phyloP scores from a whole-genome alignment of 2,329 filamentous ascomycete genomes.

The Chrysosporium keratinophilum region DNA sequence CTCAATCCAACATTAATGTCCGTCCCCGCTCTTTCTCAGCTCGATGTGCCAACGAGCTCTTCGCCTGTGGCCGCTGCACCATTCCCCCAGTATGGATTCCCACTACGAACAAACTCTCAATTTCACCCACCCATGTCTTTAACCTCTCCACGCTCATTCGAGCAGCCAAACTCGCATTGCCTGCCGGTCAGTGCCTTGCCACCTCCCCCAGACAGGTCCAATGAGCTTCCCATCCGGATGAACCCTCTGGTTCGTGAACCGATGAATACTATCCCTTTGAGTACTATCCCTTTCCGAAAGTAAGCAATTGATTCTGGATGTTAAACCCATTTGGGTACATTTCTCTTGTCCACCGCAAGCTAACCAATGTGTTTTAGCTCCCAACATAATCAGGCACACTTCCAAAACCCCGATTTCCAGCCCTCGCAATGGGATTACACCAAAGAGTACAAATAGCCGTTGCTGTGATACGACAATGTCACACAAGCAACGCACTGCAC shows the following conservation, averaged over 20 bases:
- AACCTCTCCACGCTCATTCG: neutral
- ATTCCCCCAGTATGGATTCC: constrained; percentile 24
- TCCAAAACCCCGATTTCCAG: constrained; percentile 38
- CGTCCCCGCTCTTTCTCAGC: constrained; percentile 32
- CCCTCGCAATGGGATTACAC: constrained; percentile 36
- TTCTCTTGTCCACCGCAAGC: neutral
- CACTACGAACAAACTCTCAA: constrained; percentile 22
- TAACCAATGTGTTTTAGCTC: constrained; percentile 24
- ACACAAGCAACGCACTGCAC: constrained; percentile 11
- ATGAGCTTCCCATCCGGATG: constrained; percentile 27
- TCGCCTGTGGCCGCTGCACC: constrained; percentile 25
- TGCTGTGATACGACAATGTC: neutral
- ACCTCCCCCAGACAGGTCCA: constrained; percentile 21
- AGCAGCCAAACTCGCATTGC: neutral
- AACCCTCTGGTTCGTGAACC: constrained; percentile 35
- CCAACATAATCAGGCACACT: constrained; percentile 38
- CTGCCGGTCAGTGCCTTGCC: constrained; percentile 21
- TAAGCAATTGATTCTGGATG: constrained; percentile 19
- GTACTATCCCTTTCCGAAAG: constrained; percentile 34
- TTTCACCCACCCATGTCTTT: constrained; percentile 9
- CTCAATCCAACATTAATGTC: constrained; percentile 34
- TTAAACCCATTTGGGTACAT: neutral
- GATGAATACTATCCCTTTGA: constrained; percentile 33
- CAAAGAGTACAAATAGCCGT: constrained; percentile 24
- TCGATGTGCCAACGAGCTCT: constrained; percentile 27